Conservation (phyloP, 768 basidiomycete species). For the Boletus sp. region DNA sequence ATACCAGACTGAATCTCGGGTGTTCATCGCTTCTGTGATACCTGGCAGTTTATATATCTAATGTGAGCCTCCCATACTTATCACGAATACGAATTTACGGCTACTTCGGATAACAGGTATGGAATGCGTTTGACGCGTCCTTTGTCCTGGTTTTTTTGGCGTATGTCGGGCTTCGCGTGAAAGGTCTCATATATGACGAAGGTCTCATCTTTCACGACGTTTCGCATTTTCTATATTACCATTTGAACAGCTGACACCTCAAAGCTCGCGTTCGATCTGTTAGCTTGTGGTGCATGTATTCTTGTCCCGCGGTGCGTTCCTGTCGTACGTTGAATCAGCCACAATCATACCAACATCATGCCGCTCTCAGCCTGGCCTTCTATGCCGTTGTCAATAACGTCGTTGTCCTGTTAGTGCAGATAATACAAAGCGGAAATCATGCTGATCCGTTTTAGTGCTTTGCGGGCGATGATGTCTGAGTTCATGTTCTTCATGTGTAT, state of each 20-base stretch:
- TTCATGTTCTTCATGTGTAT: constrained; percentile 79
- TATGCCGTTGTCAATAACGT: constrained; percentile 79
- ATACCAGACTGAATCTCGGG: background rate
- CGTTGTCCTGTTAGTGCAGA: constrained; percentile 61
- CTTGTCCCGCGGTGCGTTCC: constrained; percentile 69
- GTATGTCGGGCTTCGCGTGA: constrained; percentile 64
- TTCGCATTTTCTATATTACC: background rate
- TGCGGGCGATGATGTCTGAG: constrained; percentile 80
- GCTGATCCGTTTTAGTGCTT: constrained; percentile 47
- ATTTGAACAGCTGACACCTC: constrained; percentile 44
- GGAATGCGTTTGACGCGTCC: constrained; percentile 86
- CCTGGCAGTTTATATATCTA: constrained; percentile 73
- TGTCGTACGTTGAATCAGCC: background rate
- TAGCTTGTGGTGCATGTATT: constrained; percentile 83
- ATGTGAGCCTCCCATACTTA: constrained; percentile 44
- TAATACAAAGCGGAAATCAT: background rate
- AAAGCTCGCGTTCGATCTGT: constrained; percentile 70
- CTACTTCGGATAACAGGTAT: constrained; percentile 52
- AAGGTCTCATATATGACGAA: constrained; percentile 56
- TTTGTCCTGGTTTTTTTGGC: constrained; percentile 69
- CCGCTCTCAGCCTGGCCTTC: constrained; percentile 60
- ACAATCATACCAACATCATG: background rate
- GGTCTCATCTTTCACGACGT: constrained; percentile 34
- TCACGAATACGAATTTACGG: background rate
- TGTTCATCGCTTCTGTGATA: background rate